phyloP scores from a whole-genome alignment of 208 protist species.

The Trypanosoma theileri region DNA sequence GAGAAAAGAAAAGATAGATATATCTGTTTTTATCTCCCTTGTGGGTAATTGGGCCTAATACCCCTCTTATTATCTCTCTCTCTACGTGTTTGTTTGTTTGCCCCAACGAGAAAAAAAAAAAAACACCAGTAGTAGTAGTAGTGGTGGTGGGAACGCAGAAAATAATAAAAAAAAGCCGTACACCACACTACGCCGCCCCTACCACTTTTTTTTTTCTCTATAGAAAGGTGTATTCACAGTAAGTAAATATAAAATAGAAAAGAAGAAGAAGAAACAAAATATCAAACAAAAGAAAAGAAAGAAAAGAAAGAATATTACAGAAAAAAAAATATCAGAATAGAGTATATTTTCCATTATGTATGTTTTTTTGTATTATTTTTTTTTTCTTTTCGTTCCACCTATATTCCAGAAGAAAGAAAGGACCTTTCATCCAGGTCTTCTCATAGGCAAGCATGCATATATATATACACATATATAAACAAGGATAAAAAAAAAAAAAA shows the following conservation, averaged over 20 bases:
- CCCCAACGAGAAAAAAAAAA: too few species aligned
- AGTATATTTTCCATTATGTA: background rate
- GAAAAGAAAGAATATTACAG: background rate
- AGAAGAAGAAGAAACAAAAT: slow-evolving; percentile 7
- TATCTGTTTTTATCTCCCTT: too few species aligned
- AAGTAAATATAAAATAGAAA: background rate
- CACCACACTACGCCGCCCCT: background rate
- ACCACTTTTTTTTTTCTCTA: slow-evolving; percentile 2
- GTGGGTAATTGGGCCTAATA: too few species aligned
- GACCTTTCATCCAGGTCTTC: too few species aligned
- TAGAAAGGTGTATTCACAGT: background rate
- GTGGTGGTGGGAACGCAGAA: too few species aligned
- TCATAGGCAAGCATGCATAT: background rate
- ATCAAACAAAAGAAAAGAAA: background rate
- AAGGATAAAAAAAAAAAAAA: background rate
- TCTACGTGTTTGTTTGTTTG: too few species aligned
- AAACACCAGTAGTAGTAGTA: too few species aligned
- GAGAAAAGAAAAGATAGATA: background rate
- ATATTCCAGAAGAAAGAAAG: too few species aligned
- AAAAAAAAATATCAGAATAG: background rate
- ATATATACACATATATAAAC: background rate
- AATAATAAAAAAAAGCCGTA: too few species aligned
- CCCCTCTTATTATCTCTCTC: too few species aligned
- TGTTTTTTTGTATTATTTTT: too few species aligned
- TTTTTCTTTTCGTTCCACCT: too few species aligned